phyloP scores from a whole-genome alignment of 2,329 filamentous ascomycete genomes.

The Teratosphaeriaceae sp. region DNA sequence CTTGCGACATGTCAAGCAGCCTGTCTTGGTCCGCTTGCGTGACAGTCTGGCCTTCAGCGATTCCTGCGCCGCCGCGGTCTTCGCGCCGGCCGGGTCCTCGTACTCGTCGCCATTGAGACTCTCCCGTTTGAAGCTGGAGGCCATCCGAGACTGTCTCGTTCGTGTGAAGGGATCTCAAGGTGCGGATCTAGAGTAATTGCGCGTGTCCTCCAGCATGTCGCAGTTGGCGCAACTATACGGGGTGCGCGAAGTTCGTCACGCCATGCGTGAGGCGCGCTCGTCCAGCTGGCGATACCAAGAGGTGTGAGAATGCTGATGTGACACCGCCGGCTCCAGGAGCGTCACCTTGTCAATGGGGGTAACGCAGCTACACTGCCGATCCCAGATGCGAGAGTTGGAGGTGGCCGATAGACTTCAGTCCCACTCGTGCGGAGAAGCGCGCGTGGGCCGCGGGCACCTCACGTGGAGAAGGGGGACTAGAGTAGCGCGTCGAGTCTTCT shows the following conservation, averaged over 20 bases:
- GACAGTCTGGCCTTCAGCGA: constrained; percentile 25
- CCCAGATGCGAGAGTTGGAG: background rate
- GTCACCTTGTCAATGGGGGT: background rate
- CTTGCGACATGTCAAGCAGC: constrained; percentile 87
- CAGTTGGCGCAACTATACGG: background rate
- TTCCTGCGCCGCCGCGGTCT: constrained; percentile 23
- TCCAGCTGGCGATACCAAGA: too few relatives aligned
- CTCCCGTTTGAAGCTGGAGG: background rate
- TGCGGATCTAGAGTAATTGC: background rate
- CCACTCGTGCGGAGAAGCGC: constrained; percentile 1
- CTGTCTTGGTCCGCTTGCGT: constrained; percentile 76
- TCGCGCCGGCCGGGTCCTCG: background rate
- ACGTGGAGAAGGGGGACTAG: background rate
- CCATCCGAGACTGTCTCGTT: constrained; percentile 2
- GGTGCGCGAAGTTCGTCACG: background rate
- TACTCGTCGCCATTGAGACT: constrained; percentile 2
- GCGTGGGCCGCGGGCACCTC: background rate
- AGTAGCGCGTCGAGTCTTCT: too few relatives aligned
- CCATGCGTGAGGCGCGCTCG: too few relatives aligned
- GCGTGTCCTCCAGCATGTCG: background rate
- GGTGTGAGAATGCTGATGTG: too few relatives aligned
- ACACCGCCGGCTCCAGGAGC: too few relatives aligned
- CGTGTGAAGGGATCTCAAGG: background rate
- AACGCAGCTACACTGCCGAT: constrained; percentile 2
- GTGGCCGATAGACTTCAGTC: background rate